A percentile compares a stretch with the other conserved stretches of the same genome.
These are phyloP conservation scores for Tylopilus rubrobrunneus DNA, from an alignment of 768 basidiomycete genomes.

Conservation along the genomic window DNA sequence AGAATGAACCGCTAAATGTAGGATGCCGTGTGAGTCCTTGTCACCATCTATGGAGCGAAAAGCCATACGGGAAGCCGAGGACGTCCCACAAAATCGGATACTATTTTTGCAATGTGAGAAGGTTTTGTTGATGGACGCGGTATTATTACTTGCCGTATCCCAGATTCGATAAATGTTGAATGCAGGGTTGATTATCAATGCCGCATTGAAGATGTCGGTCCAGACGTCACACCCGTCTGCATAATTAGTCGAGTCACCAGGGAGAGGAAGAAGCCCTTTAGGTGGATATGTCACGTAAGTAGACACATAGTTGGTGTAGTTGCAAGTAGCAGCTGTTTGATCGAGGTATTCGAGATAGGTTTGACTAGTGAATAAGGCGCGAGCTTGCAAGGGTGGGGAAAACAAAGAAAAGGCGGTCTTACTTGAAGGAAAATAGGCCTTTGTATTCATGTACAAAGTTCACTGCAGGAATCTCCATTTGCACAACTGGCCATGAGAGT, in stretches of 20 bases:
- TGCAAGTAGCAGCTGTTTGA: slow-evolving; percentile 47
- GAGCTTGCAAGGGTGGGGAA: background rate
- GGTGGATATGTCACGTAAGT: slow-evolving; percentile 69
- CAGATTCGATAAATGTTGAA: slow-evolving; percentile 79
- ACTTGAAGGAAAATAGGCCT: slow-evolving; percentile 73
- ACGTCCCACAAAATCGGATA: slow-evolving; percentile 76
- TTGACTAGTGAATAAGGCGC: slow-evolving; percentile 38
- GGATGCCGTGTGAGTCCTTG: background rate
- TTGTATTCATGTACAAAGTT: slow-evolving; percentile 71
- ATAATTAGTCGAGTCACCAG: slow-evolving; percentile 47
- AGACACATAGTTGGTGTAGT: slow-evolving; percentile 58
- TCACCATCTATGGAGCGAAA: background rate
- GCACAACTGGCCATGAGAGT: slow-evolving; percentile 60
- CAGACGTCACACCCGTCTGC: slow-evolving; percentile 63
- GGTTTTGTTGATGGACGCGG: background rate
- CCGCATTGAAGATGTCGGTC: slow-evolving; percentile 60
- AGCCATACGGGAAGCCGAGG: slow-evolving; percentile 69
- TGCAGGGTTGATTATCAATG: slow-evolving; percentile 63
- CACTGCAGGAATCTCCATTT: slow-evolving; percentile 67
- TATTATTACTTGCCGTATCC: slow-evolving; percentile 46
- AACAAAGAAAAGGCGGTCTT: slow-evolving; percentile 16
- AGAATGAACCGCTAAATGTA: slow-evolving; percentile 47
- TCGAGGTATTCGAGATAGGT: slow-evolving; percentile 61
- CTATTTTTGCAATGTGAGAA: slow-evolving; percentile 11
- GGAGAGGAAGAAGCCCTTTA: slow-evolving; percentile 60